Conservation (phyloP, 257 asterid genomes). For the Fraxinus excelsior region DNA sequence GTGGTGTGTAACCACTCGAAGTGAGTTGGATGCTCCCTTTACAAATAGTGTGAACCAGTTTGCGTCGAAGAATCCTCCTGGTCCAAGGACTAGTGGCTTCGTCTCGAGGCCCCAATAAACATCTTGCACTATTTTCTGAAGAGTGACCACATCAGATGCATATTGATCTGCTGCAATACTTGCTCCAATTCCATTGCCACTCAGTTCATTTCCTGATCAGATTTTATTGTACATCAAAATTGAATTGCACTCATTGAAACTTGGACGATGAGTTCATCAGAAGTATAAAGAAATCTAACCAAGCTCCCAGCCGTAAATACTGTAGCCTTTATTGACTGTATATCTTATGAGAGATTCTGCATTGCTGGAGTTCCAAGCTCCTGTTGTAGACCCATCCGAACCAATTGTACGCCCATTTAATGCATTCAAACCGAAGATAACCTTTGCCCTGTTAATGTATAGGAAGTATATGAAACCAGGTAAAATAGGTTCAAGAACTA, state of each 20-base stretch:
- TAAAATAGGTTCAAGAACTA: not conserved
- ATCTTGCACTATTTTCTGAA: conserved; percentile 48
- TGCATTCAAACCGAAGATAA: conserved; percentile 83
- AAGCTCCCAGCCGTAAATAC: conserved; percentile 87
- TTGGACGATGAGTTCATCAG: not conserved
- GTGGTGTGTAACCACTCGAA: conserved; percentile 81
- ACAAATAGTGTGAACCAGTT: conserved; percentile 60
- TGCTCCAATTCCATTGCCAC: conserved; percentile 75
- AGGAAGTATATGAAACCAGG: not conserved
- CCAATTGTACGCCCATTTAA: conserved; percentile 52
- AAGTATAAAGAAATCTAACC: conserved; percentile 44
- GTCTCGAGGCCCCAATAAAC: conserved; percentile 42
- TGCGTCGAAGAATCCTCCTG: conserved; percentile 79
- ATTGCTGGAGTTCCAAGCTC: conserved; percentile 83
- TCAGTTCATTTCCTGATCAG: conserved; percentile 73
- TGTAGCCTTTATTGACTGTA: conserved; percentile 49
- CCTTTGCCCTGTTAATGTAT: conserved; percentile 50
- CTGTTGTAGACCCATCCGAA: conserved; percentile 44
- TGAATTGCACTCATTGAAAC: not conserved
- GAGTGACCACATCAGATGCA: conserved; percentile 48
- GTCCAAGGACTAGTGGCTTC: conserved; percentile 72
- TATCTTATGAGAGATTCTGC: conserved; percentile 67
- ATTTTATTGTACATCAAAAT: not conserved
- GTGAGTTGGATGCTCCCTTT: conserved; percentile 43
- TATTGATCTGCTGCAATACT: conserved; percentile 73